A percentile compares a stretch with the other conserved stretches of the same genome.
Evolutionary conservation across 2,329 filamentous ascomycete species (phyloP).

Genomic region (Westerdykella ornata): DNA sequence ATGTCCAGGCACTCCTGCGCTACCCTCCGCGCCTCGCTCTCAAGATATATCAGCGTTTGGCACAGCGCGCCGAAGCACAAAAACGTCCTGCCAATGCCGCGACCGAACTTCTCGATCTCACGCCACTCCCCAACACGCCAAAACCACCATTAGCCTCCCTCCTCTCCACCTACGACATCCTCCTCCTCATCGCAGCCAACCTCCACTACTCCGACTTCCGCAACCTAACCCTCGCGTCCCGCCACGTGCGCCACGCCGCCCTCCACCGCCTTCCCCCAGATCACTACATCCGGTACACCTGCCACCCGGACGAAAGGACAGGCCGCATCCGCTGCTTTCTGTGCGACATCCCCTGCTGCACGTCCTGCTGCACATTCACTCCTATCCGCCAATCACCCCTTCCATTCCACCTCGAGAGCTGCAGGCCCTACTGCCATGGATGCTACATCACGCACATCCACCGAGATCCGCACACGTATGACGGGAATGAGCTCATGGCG

Average conservation of each 20-base stretch:
- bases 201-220: constrained; percentile 24
- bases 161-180: constrained; percentile 26
- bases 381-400: constrained; percentile 6
- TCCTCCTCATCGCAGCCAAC: constrained; percentile 20
- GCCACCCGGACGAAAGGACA: constrained; percentile 5
- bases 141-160: constrained; percentile 15
- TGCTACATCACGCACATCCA: constrained; percentile 1
- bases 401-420: constrained; percentile 17
- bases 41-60: constrained; percentile 12
- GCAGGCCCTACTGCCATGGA: constrained; percentile 16
- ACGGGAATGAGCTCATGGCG: not conserved
- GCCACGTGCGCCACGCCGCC: constrained; percentile 18
- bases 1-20: constrained; percentile 13
- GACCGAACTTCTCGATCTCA: not conserved
- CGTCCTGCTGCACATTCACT: constrained; percentile 1
- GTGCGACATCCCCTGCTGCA: constrained; percentile 19
- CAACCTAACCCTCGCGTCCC: constrained; percentile 20
- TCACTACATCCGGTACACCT: constrained; percentile 20
- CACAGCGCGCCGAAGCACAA: constrained; percentile 2
- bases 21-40: constrained; percentile 11
- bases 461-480: not conserved
- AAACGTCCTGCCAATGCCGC: not conserved
- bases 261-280: constrained; percentile 7
- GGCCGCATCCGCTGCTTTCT: constrained; percentile 14
- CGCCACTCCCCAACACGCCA: not conserved